Evolutionary conservation across 2,329 filamentous ascomycete genomes (phyloP).

Genomic region (Myriangium duriaei): DNA sequence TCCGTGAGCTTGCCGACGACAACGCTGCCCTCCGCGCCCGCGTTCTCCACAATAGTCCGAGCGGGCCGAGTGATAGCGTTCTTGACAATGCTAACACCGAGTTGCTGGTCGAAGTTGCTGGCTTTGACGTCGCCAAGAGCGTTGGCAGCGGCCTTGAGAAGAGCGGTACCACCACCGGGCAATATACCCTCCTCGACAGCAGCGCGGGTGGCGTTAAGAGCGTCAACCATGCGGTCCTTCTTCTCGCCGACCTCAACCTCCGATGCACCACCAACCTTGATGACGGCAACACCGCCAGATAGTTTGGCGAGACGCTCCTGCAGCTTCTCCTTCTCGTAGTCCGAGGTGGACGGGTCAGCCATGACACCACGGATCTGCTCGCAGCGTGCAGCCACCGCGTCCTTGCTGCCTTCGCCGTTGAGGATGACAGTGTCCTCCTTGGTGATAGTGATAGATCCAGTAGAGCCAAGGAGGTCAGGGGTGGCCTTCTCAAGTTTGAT

Average conservation of each 20-base stretch:
- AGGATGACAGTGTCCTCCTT: constrained; percentile 99
- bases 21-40: constrained; percentile 87
- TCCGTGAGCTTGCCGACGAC: constrained; percentile 97
- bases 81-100: constrained; percentile 95
- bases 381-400: constrained; percentile 83
- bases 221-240: constrained; percentile 99
- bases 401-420: constrained; percentile 93
- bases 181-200: constrained; percentile 99
- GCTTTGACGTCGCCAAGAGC: constrained; percentile 73
- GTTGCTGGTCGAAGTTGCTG: constrained; percentile 96
- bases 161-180: constrained; percentile 92
- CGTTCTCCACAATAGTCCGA: constrained; percentile 93
- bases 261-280: constrained; percentile 95
- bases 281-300: constrained; percentile 95
- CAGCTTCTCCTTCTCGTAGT: constrained; percentile 99
- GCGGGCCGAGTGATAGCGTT: constrained; percentile 94
- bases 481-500: constrained; percentile 99
- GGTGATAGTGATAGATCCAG: constrained; percentile 97
- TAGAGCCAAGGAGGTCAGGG: constrained; percentile 88
- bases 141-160: constrained; percentile 92
- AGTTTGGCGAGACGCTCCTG: constrained; percentile 99
- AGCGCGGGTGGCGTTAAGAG: constrained; percentile 91
- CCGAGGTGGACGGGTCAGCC: constrained; percentile 81
- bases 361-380: constrained; percentile 99
- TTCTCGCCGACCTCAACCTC: constrained; percentile 99